phyloP scores from a whole-genome alignment of 495 filamentous ascomycete species.

The Neurospora sp. region DNA sequence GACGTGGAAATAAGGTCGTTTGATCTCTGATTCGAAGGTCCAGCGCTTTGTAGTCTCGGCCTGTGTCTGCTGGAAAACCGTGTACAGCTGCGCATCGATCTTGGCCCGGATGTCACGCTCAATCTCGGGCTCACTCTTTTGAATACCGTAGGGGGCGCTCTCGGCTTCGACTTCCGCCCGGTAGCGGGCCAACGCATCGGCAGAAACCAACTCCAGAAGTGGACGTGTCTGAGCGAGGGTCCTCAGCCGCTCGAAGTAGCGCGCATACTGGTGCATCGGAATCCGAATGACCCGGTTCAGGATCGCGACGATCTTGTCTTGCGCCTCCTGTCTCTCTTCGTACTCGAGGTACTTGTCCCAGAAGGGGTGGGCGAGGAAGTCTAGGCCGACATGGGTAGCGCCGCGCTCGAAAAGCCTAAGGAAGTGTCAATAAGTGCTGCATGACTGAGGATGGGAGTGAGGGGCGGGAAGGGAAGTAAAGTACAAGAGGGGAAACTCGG shows the following conservation, averaged over 20 bases:
- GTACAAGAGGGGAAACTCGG: conserved; percentile 48
- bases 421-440: conserved; percentile 44
- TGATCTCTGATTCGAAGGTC: conserved; percentile 91
- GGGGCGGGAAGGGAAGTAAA: conserved; percentile 41
- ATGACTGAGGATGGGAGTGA: conserved; percentile 22
- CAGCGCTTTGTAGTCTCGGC: conserved; percentile 87
- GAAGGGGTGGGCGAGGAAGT: conserved; percentile 91
- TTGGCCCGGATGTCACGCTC: conserved; percentile 74
- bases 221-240: conserved; percentile 66
- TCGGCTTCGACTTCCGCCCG: conserved; percentile 60
- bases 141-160: conserved; percentile 27
- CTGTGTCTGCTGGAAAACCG: conserved; percentile 73
- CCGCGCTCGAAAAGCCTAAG: conserved; percentile 87
- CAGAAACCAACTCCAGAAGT: conserved; percentile 58
- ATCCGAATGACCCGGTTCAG: conserved; percentile 81
- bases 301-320: conserved; percentile 79
- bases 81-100: conserved; percentile 70
- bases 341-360: conserved; percentile 99
- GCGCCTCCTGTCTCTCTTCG: conserved; percentile 78
- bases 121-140: conserved; percentile 59
- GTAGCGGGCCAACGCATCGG: conserved; percentile 59
- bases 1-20: conserved; percentile 95
- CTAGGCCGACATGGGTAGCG: conserved; percentile 73
- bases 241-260: conserved; percentile 88
- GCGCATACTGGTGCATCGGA: conserved; percentile 92